A percentile compares a stretch with the other conserved stretches of the same genome.
phyloP scores from a whole-genome alignment of 345 rosid genomes.

The Anastatica hierochuntica region DNA sequence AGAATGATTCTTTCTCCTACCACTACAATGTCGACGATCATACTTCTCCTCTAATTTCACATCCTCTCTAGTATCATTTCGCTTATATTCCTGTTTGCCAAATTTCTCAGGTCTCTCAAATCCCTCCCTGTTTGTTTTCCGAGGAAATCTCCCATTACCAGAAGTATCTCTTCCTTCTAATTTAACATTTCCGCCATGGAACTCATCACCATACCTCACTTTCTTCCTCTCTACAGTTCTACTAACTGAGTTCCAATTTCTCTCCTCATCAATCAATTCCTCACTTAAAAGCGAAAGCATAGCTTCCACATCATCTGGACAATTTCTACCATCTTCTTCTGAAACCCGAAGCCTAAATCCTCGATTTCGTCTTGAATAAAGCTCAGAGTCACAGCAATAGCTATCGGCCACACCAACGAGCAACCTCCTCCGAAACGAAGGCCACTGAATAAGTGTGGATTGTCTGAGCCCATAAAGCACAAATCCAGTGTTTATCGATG shows the following conservation, averaged over 20 bases:
- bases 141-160: too few species aligned
- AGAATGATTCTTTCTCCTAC: conserved; percentile 4
- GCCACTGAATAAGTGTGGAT: conserved; percentile 53
- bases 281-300: conserved; percentile 73
- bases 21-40: conserved; percentile 24
- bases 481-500: conserved; percentile 33
- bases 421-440: conserved; percentile 52
- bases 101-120: conserved; percentile 3
- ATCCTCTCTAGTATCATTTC: background rate
- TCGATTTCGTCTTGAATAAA: conserved; percentile 38
- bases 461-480: conserved; percentile 54
- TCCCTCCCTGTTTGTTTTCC: background rate
- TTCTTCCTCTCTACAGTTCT: conserved; percentile 37
- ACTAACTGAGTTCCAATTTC: too few species aligned
- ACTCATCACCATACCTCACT: conserved; percentile 25
- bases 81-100: conserved; percentile 3
- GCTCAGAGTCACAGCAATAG: conserved; percentile 29
- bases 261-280: conserved; percentile 38
- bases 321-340: conserved; percentile 31
- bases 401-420: conserved; percentile 36
- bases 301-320: conserved; percentile 46
- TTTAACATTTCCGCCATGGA: conserved; percentile 33
- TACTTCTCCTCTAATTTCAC: conserved; percentile 6
- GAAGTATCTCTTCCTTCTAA: conserved; percentile 16
- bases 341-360: conserved; percentile 29